Evolutionary conservation across 2,329 filamentous ascomycete species (phyloP), one percentile per base, ranked within the genome.

Genomic region (Botrytis aclada): DNA sequence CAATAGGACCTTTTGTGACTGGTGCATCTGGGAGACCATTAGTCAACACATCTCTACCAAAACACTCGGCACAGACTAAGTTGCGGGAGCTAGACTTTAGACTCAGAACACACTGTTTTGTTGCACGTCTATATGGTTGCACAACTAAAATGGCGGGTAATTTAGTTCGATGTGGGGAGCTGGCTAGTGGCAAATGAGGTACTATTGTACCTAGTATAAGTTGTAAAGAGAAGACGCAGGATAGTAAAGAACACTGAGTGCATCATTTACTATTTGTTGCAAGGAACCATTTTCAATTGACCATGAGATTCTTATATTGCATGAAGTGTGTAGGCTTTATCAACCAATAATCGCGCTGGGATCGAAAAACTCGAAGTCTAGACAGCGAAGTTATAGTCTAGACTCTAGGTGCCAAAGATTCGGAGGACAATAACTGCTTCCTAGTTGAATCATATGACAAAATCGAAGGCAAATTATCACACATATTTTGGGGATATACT

Each of bases 61-160:
- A 32, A 54, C 16, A 37, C 25, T 66, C 25, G 45, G 45, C 25
- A 39, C 32, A 34, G 51, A 37, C 25, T 54, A 54, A 54, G 51
- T 47, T 39, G 45, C 34, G 45, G 45, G 64, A 66, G 37, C 64
- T 66, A 39, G 45, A 66, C n/a, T 20, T 66, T 54, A 66, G 45
- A 54, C 64, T 41, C 22, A 29, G 16, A 54, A 8, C 45, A 54
- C 32, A 25, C 9, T 12, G 34, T 3, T 66, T 54, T 66, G 64
- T 66, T 66, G 64, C 64, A 54, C 34, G 34, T 51, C 43, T 66
- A 3, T 51, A 51, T 39, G 22, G 64, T 54, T 39, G 32, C n/a
- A 66, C 64, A 39, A 14, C 14, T 54, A 51, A 25, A 25, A 37
- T 65, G 29, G 63, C 61, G 61, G 39, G 37, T 4, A n/a, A n/a